Conservation (phyloP, 306 rosid genomes). For the Cucurbita moschata region DNA sequence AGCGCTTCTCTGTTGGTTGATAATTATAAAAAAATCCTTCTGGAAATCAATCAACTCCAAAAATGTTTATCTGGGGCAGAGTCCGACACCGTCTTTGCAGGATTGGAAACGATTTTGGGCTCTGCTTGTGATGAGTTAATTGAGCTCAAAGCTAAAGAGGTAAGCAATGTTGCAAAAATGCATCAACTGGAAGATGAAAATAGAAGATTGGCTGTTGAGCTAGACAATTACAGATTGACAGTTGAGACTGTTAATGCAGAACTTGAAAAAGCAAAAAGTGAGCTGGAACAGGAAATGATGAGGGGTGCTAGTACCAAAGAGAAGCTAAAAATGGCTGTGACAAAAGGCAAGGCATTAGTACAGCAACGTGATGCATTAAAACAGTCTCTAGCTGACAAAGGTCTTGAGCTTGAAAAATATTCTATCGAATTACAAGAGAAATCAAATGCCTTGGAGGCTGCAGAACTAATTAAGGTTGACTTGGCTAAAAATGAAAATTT, state of each 20-base stretch:
- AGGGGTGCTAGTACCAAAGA: constrained; percentile 61
- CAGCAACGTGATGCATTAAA: constrained; percentile 80
- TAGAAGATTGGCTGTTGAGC: constrained; percentile 41
- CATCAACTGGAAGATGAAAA: constrained; percentile 50
- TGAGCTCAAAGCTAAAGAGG: constrained; percentile 55
- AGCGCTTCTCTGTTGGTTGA: constrained; percentile 35
- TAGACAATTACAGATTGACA: constrained; percentile 37
- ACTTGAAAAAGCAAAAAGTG: constrained; percentile 43
- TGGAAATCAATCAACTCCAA: constrained; percentile 49
- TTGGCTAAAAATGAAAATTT: constrained; percentile 34
- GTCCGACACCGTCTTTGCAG: constrained; percentile 25
- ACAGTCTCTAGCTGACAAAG: constrained; percentile 49
- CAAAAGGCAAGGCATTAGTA: constrained; percentile 92
- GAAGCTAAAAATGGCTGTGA: constrained; percentile 86
- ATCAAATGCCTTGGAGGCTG: constrained; percentile 59
- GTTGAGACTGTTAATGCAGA: constrained; percentile 36
- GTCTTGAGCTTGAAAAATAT: constrained; percentile 55
- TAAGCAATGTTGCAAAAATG: constrained; percentile 31
- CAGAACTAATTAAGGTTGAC: constrained; percentile 51
- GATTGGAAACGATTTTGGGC: constrained; percentile 26
- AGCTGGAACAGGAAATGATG: constrained; percentile 72
- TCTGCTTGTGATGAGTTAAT: constrained; percentile 42
- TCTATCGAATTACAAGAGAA: constrained; percentile 53
- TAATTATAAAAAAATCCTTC: constrained; percentile 42
- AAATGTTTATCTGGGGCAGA: constrained; percentile 34